Base-by-base conservation (phyloP, 768 basidiomycete species). In the Serendipita indica region DNA sequence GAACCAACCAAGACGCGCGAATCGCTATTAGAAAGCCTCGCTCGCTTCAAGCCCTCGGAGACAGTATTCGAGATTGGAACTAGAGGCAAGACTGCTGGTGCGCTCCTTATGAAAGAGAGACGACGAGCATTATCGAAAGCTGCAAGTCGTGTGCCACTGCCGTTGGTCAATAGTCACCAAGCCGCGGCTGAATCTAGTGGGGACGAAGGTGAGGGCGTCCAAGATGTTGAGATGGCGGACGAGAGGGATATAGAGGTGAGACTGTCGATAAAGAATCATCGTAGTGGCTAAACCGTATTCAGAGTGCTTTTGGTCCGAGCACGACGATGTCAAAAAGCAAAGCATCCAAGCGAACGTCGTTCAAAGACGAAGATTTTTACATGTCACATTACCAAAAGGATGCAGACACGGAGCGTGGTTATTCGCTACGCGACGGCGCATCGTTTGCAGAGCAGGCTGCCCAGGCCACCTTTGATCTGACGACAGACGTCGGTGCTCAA, bases 381-480 rank as follows among this genome's bases (percentile, higher is more conserved):
- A 82, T 98, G 79, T 86, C 88, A 1, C 83, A 98, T 73, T 83
- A 84, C 65, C 90, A 93, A 68, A 88, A 87, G 65, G 89, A 84
- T 61, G 84, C 86, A 33, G 74, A 77, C 57, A 83, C 89, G 0
- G 93, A 98, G 67, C 89, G 89, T 63, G 93, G 91, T 22, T 97
- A 94, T 69, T 93, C 93, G 4, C 75, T 98, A 20, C 78, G 75
- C 2, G 90, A 94, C 63, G 92, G 92, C 6, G 87, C 85, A 28
- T 83, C 89, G 10, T 94, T 97, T 65, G 80, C 79, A 28, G 82
- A 83, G 64, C 91, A 94, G 73, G 90, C 90, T 3, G 77, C 78
- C 20, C 77, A 77, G 28, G 83, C 82, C 5, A 77, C 86, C 0
- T 89, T 97, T 62, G 92, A 96, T 69, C 77, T 98, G 27, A 73